Evolutionary conservation across 2,329 filamentous ascomycete genomes (phyloP).

Genomic region (Arthrobotrys iridis): DNA sequence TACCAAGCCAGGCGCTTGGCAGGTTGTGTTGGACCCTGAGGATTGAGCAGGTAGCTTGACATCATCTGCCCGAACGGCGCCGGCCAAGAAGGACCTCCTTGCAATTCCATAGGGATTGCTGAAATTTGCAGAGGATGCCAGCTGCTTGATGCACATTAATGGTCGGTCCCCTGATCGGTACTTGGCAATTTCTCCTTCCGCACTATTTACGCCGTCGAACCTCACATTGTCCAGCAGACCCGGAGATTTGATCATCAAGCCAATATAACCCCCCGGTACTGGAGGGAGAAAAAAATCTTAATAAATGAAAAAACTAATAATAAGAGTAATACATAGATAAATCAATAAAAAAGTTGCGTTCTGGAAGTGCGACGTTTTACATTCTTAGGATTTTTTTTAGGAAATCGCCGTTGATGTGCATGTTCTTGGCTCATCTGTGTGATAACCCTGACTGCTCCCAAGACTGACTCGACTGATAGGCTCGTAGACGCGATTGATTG

Average conservation of each 20-base stretch:
- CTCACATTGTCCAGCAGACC: conserved; percentile 33
- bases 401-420: conserved; percentile 31
- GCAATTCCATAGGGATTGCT: conserved; percentile 8
- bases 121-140: conserved; percentile 37
- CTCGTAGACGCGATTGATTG: conserved; percentile 15
- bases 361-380: conserved; percentile 38
- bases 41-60: conserved; percentile 43
- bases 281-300: too few species aligned
- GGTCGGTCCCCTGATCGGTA: not conserved
- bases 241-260: conserved; percentile 39
- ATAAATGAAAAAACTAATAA: too few species aligned
- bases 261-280: too few species aligned
- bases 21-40: conserved; percentile 33
- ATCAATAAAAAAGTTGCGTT: conserved; percentile 6
- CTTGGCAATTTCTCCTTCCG: conserved; percentile 47
- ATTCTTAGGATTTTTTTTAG: conserved; percentile 8
- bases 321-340: too few species aligned
- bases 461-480: not conserved
- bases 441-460: not conserved
- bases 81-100: conserved; percentile 37
- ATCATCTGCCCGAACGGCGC: conserved; percentile 7
- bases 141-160: conserved; percentile 43
- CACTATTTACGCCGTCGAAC: conserved; percentile 41
- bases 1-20: conserved; percentile 21
- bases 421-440: conserved; percentile 29